Conservation (phyloP, 345 rosid genomes). For the Zanthoxylum bungeanum region DNA sequence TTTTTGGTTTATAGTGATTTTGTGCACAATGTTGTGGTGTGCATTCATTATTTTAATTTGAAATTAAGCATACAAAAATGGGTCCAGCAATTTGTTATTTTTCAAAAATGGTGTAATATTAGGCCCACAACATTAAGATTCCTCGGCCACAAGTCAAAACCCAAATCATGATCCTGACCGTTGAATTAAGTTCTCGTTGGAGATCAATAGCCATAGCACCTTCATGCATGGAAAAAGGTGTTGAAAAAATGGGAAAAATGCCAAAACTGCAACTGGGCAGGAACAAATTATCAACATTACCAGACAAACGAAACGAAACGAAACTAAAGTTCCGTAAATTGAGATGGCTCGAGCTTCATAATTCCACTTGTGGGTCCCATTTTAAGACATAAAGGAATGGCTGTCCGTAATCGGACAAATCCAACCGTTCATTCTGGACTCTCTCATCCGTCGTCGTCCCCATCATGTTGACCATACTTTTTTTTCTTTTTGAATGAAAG, state of each 20-base stretch:
- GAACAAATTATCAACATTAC: neutral
- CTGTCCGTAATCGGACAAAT: neutral
- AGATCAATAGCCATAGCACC: neutral
- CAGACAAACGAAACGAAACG: neutral
- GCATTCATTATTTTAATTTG: too few species aligned
- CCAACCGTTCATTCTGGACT: neutral
- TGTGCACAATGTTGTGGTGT: too few species aligned
- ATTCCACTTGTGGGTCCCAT: neutral
- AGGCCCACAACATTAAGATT: too few species aligned
- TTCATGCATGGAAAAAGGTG: neutral
- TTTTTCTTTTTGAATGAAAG: too few species aligned
- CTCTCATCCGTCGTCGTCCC: neutral
- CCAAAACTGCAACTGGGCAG: neutral
- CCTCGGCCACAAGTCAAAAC: neutral
- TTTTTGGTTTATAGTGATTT: too few species aligned
- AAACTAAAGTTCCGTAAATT: neutral
- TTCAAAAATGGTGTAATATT: too few species aligned
- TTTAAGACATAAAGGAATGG: neutral
- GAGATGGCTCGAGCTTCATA: neutral
- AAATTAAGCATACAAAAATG: neutral
- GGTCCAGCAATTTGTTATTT: neutral
- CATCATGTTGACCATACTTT: neutral
- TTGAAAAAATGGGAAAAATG: neutral
- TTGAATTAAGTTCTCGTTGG: neutral
- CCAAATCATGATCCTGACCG: neutral